Evolutionary conservation across 805 yeast genomes (phyloP).

Genomic region (Yarrowia sp.): DNA sequence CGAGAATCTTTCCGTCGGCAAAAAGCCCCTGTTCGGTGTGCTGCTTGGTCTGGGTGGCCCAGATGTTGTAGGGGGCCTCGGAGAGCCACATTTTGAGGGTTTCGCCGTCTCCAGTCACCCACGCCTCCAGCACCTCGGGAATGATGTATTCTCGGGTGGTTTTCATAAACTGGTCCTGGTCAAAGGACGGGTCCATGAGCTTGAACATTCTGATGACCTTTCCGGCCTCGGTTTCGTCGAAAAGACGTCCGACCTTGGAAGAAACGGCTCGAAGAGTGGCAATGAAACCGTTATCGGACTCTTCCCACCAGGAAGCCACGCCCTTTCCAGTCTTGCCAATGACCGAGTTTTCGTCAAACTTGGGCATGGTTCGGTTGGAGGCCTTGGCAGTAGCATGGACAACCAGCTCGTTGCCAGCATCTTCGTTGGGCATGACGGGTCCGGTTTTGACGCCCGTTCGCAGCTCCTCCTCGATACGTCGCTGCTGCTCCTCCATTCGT

Average conservation of each 20-base stretch:
- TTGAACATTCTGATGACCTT: slow-evolving; percentile 83
- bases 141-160: slow-evolving; percentile 88
- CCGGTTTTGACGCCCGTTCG: slow-evolving; percentile 58
- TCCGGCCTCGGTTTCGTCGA: slow-evolving; percentile 95
- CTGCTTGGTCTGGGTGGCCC: slow-evolving; percentile 90
- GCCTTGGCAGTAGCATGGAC: slow-evolving; percentile 78
- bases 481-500: slow-evolving; percentile 48
- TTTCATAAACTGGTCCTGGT: slow-evolving; percentile 68
- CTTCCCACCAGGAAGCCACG: slow-evolving; percentile 67
- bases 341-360: slow-evolving; percentile 61
- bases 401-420: slow-evolving; percentile 76
- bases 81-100: slow-evolving; percentile 87
- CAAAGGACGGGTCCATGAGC: slow-evolving; percentile 86
- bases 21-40: slow-evolving; percentile 85
- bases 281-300: slow-evolving; percentile 87
- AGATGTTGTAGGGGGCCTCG: slow-evolving; percentile 94
- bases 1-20: slow-evolving; percentile 87
- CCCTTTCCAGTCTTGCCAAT: slow-evolving; percentile 63
- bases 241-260: slow-evolving; percentile 79
- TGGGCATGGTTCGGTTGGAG: slow-evolving; percentile 61
- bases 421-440: slow-evolving; percentile 62
- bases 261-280: slow-evolving; percentile 73
- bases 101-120: slow-evolving; percentile 82
- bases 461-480: slow-evolving; percentile 42
- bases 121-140: slow-evolving; percentile 94